These are phyloP conservation scores for Sapria himalayana DNA, from an alignment of 345 rosid genomes.

Conservation along the genomic window DNA sequence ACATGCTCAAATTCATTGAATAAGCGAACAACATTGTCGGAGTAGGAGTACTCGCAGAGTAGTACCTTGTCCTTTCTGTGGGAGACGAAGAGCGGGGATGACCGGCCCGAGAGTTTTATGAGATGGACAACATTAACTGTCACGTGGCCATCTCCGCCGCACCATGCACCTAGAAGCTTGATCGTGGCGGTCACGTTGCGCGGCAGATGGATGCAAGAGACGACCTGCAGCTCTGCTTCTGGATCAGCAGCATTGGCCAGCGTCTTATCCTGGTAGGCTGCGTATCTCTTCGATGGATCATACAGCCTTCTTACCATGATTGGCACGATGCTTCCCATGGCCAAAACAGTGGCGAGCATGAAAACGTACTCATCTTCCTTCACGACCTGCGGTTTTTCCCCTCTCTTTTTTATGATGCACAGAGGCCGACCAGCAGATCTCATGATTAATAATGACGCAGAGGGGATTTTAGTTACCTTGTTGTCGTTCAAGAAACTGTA, in stretches of 20 bases:
- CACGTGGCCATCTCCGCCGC: conserved; percentile 6
- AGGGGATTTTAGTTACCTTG: conserved; percentile 1
- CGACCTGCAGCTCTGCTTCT: conserved; percentile 9
- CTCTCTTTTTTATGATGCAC: background rate
- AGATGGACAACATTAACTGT: conserved; percentile 14
- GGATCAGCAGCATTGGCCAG: conserved; percentile 2
- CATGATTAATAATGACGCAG: background rate
- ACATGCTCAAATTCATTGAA: conserved; percentile 11
- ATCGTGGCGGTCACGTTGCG: conserved; percentile 14
- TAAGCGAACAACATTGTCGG: conserved; percentile 10
- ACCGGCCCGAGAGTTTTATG: conserved; percentile 8
- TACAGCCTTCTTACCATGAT: conserved; percentile 6
- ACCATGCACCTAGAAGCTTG: conserved; percentile 10
- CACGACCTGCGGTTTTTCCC: background rate
- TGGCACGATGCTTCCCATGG: conserved; percentile 1
- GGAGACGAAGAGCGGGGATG: conserved; percentile 13
- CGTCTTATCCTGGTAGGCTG: conserved; percentile 12
- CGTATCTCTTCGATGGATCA: conserved; percentile 13
- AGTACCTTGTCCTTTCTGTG: conserved; percentile 9
- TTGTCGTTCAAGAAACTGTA: background rate
- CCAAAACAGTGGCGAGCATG: background rate
- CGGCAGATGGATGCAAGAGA: conserved; percentile 23
- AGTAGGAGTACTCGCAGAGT: background rate
- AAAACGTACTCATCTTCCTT: background rate
- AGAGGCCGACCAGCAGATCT: background rate